Evolutionary conservation across 2,329 filamentous ascomycete species (phyloP).

Genomic region (Kalaharituber pfeilii): DNA sequence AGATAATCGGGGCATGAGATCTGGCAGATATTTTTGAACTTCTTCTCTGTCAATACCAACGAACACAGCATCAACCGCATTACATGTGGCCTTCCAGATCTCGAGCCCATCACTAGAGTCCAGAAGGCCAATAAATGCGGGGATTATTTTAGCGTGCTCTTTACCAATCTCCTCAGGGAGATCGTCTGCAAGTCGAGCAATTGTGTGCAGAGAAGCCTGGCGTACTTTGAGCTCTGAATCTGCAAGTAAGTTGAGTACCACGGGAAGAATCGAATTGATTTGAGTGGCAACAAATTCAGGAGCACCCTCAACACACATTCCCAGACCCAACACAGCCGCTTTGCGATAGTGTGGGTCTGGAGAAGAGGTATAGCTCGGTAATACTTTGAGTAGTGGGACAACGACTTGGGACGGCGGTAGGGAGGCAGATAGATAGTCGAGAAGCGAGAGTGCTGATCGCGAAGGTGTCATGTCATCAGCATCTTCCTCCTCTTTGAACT

Average conservation of each 20-base stretch:
- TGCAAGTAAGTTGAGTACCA: conserved; percentile 64
- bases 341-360: conserved; percentile 63
- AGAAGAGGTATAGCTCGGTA: conserved; percentile 63
- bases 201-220: conserved; percentile 68
- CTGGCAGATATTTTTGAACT: conserved; percentile 63
- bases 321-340: conserved; percentile 78
- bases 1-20: conserved; percentile 70
- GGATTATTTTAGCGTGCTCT: conserved; percentile 70
- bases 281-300: conserved; percentile 96
- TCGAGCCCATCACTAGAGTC: conserved; percentile 45
- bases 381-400: conserved; percentile 72
- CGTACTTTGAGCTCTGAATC: conserved; percentile 73
- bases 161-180: conserved; percentile 76
- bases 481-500: conserved; percentile 54
- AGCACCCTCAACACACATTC: conserved; percentile 88
- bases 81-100: conserved; percentile 78
- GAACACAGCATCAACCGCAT: conserved; percentile 78
- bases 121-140: conserved; percentile 56
- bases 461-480: conserved; percentile 78
- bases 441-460: conserved; percentile 64
- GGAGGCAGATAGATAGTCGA: conserved; percentile 75
- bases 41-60: conserved; percentile 67
- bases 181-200: conserved; percentile 83
- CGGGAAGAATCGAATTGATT: conserved; percentile 66
- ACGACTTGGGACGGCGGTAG: conserved; percentile 87